Base-by-base conservation (phyloP, 148 eudicot genomes). In the Gaultheria prostrata region DNA sequence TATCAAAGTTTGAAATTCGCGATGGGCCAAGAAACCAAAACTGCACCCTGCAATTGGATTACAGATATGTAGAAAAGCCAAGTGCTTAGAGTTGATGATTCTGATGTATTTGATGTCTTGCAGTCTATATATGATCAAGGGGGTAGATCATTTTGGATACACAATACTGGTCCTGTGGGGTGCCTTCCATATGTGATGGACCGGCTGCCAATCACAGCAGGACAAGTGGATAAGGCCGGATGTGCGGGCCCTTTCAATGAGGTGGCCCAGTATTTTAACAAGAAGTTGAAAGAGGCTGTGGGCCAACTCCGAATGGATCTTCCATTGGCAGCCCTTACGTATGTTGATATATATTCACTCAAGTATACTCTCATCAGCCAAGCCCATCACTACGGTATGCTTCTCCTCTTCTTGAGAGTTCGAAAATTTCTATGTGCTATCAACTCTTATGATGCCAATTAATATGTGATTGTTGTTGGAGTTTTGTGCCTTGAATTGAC, bases 121-220 rank as follows among this genome's bases (percentile, higher is more conserved):
- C 82, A 84, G 86, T 15, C 81, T 83, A 76, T 96, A 82, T 89
- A 96, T 78, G 83, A 56, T 20, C 85, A 85, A 85, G 98, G 97
- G 83, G 98, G 94, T 9, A 91, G 97, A 85, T 93, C 90, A 21
- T 95, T 92, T 86, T 96, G 99, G 99, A 90, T 96, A 86, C 99
- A 96, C 85, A 94, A 96, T 56, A 96, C 99, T 6, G 99, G 97
- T 5, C 98, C 98, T 2, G 85, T 93, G 3, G 98, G 98, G 0
- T 96, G 98, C 77, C 88, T 94, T 7, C 93, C 98, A 2, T 94
- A 93, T 32, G 85, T 96, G 57, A 83, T 93, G 91, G 97, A 91
- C 70, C 86, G 88, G 0, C n/a, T 92, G 8, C 88, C 67, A 8
- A 67, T 92, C 77, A 90, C 84, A 11, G 92, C 93, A 1, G 88